Conservation (phyloP, 2,329 filamentous ascomycete species). For the Acarospora socialis region DNA sequence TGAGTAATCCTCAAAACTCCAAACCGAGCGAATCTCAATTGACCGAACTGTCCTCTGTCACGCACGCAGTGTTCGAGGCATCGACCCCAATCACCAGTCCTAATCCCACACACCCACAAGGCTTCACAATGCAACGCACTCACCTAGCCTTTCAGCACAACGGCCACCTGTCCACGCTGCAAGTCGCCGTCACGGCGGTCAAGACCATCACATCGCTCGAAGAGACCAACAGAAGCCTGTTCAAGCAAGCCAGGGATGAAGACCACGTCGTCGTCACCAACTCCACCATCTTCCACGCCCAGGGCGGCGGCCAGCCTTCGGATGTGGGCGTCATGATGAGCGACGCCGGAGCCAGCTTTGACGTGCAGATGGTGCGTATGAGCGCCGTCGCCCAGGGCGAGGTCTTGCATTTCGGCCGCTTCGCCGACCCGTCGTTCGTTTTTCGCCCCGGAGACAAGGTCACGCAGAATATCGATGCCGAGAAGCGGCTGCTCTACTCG, state of each 20-base stretch:
- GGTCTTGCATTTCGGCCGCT: constrained; percentile 53
- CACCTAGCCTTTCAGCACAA: constrained; percentile 27
- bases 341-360: constrained; percentile 27
- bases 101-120: no score
- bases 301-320: constrained; percentile 60
- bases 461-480: constrained; percentile 44
- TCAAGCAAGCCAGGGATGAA: constrained; percentile 40
- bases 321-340: constrained; percentile 46
- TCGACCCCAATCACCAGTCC: no score
- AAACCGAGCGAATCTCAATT: no score
- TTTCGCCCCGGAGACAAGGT: constrained; percentile 34
- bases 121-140: no score
- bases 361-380: constrained; percentile 44
- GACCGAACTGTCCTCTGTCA: no score
- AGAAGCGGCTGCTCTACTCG: constrained; percentile 49
- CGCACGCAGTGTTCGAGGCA: no score
- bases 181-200: constrained; percentile 33
- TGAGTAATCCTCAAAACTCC: no score
- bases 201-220: constrained; percentile 37
- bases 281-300: constrained; percentile 60
- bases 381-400: constrained; percentile 35
- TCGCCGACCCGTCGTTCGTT: constrained; percentile 20
- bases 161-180: constrained; percentile 27
- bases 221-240: constrained; percentile 38
- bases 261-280: constrained; percentile 46